These are phyloP conservation scores for Phytophthora pluvialis DNA, from an alignment of 352 stramenopile genomes.

Conservation along the genomic window DNA sequence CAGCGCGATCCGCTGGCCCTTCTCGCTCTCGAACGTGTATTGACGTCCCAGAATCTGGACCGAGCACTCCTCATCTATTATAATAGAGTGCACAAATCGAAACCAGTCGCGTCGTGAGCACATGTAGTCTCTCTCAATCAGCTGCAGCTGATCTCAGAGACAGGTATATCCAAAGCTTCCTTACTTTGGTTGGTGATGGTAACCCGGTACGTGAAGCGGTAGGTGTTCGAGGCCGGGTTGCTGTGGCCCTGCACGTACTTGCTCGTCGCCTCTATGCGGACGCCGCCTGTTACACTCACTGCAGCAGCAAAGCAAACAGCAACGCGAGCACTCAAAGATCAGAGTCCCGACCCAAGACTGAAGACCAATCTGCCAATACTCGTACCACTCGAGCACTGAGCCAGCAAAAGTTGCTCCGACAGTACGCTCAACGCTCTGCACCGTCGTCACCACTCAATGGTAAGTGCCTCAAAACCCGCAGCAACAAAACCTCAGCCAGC, in stretches of 20 bases:
- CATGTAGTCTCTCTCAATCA: background rate
- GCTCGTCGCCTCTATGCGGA: constrained; percentile 79
- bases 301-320: constrained; percentile 6
- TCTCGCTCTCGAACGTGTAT: constrained; percentile 80
- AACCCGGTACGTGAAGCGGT: constrained; percentile 81
- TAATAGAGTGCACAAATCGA: constrained; percentile 13
- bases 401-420: constrained; percentile 67
- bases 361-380: background rate
- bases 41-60: constrained; percentile 80
- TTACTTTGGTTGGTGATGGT: constrained; percentile 83
- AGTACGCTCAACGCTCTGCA: constrained; percentile 64
- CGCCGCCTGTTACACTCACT: constrained; percentile 73
- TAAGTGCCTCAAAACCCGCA: background rate
- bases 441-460: constrained; percentile 1
- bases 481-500: constrained; percentile 3
- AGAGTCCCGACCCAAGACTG: background rate
- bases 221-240: constrained; percentile 53
- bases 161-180: background rate
- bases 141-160: background rate
- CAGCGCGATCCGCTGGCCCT: constrained; percentile 62
- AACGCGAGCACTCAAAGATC: constrained; percentile 1
- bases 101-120: constrained; percentile 5
- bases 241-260: constrained; percentile 70
- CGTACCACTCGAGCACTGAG: constrained; percentile 77
- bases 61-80: constrained; percentile 49